Evolutionary conservation across 2,329 filamentous ascomycete genomes (phyloP).

Genomic region (Penicillium sp.): DNA sequence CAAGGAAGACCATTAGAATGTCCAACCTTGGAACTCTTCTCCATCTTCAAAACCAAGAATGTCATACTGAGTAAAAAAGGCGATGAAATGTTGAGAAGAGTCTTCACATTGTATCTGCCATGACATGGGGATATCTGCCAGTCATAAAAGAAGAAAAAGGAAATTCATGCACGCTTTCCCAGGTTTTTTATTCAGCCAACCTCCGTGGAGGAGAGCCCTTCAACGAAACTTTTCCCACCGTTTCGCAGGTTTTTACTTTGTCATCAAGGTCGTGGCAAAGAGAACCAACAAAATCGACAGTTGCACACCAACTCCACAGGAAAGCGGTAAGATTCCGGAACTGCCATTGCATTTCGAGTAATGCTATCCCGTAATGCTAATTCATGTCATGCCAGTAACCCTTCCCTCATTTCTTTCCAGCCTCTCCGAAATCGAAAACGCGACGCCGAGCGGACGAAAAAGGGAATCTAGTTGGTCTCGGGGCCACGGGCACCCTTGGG

Average conservation of each 20-base stretch:
- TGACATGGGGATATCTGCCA: conserved; percentile 41
- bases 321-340: conserved; percentile 36
- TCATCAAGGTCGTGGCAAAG: conserved; percentile 25
- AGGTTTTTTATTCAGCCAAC: conserved; percentile 29
- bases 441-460: conserved; percentile 35
- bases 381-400: conserved; percentile 41
- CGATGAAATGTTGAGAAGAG: conserved; percentile 29
- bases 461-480: conserved; percentile 44
- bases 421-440: conserved; percentile 40
- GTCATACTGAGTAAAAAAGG: conserved; percentile 10
- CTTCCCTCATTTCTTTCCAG: conserved; percentile 33
- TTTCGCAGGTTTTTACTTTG: conserved; percentile 21
- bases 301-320: conserved; percentile 37
- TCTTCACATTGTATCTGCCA: conserved; percentile 40
- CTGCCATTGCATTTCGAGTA: conserved; percentile 37
- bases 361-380: conserved; percentile 37
- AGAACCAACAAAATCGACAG: conserved; percentile 34
- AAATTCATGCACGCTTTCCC: conserved; percentile 42
- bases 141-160: conserved; percentile 39
- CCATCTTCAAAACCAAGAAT: background rate
- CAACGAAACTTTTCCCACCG: conserved; percentile 32
- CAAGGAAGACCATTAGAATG: background rate
- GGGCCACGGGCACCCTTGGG: conserved; percentile 81
- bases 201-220: conserved; percentile 23
- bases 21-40: background rate